Percentiles rank a stretch among this genome's conserved stretches.
Evolutionary conservation across 1,139 yeast species (phyloP).

Genomic region (Candida gigantensis): DNA sequence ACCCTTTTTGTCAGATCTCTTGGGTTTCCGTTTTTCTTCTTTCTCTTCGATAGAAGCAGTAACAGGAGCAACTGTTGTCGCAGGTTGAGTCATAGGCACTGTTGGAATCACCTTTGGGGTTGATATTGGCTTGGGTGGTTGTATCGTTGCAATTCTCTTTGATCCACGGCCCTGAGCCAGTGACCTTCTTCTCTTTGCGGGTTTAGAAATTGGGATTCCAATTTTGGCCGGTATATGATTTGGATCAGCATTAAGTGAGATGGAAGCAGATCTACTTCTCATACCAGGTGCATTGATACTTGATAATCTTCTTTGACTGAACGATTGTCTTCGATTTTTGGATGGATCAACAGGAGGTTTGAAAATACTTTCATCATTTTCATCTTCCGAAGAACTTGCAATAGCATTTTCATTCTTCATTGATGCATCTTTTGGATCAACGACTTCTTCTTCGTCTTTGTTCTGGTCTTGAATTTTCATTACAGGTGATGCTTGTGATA

Average conservation of each 20-base stretch:
- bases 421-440: conserved; percentile 34
- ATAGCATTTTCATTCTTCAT: conserved; percentile 10
- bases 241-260: conserved; percentile 16
- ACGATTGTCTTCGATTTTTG: conserved; percentile 26
- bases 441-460: conserved; percentile 14
- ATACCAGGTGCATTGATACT: conserved; percentile 33
- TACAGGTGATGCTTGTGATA: conserved; percentile 7
- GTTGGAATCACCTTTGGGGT: conserved; percentile 1
- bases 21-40: conserved; percentile 4
- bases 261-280: conserved; percentile 33
- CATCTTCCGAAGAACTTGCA: conserved; percentile 19
- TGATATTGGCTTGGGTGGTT: not conserved
- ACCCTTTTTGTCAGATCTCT: conserved; percentile 5
- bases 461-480: conserved; percentile 18
- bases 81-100: conserved; percentile 2
- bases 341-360: conserved; percentile 24
- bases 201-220: conserved; percentile 37
- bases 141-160: conserved; percentile 7
- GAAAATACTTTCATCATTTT: conserved; percentile 34
- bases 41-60: conserved; percentile 1
- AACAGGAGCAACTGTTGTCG: too few relatives aligned
- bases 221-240: conserved; percentile 33
- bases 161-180: conserved; percentile 17
- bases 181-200: conserved; percentile 32
- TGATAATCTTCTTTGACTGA: conserved; percentile 37